A percentile compares a stretch with the other conserved stretches of the same genome.
phyloP scores from a whole-genome alignment of 2,329 filamentous ascomycete species.

The Cercospora berteroae region DNA sequence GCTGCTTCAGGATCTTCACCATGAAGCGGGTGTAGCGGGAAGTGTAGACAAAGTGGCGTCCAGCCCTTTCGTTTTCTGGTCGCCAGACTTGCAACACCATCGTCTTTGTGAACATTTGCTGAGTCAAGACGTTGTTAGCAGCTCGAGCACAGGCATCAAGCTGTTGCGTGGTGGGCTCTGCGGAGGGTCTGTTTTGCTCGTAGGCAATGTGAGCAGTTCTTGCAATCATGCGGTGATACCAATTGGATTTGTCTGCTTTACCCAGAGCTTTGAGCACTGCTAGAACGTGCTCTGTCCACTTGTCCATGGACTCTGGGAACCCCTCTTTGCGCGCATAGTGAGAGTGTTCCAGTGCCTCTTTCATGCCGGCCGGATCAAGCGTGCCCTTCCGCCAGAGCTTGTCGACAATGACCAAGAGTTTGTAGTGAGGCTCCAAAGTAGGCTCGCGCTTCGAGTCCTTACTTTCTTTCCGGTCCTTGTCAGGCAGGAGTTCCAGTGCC shows the following conservation, averaged over 20 bases:
- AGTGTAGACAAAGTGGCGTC: slow-evolving; percentile 89
- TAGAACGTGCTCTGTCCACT: slow-evolving; percentile 62
- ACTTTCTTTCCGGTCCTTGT: slow-evolving; percentile 45
- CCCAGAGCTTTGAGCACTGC: slow-evolving; percentile 60
- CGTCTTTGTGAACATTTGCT: slow-evolving; percentile 87
- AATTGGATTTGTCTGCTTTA: slow-evolving; percentile 82
- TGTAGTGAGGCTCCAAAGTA: slow-evolving; percentile 88
- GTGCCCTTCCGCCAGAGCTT: slow-evolving; percentile 65
- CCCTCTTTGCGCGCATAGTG: slow-evolving; percentile 55
- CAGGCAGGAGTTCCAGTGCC: slow-evolving; percentile 60
- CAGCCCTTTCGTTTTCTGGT: slow-evolving; percentile 79
- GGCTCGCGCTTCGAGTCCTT: slow-evolving; percentile 67
- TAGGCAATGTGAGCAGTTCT: slow-evolving; percentile 65
- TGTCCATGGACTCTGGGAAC: slow-evolving; percentile 46
- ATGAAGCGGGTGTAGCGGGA: slow-evolving; percentile 83
- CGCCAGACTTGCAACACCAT: slow-evolving; percentile 96
- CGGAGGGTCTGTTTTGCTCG: slow-evolving; percentile 37
- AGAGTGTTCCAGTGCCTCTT: slow-evolving; percentile 52
- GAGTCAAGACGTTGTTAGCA: slow-evolving; percentile 75
- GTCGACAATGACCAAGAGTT: slow-evolving; percentile 76
- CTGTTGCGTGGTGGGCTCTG: neutral
- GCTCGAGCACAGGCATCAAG: slow-evolving; percentile 51
- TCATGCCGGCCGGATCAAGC: slow-evolving; percentile 46
- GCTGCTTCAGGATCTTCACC: slow-evolving; percentile 68
- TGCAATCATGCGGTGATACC: slow-evolving; percentile 89